Conservation (phyloP, 2,329 filamentous ascomycete genomes). For the Arachnomyces sp. region DNA sequence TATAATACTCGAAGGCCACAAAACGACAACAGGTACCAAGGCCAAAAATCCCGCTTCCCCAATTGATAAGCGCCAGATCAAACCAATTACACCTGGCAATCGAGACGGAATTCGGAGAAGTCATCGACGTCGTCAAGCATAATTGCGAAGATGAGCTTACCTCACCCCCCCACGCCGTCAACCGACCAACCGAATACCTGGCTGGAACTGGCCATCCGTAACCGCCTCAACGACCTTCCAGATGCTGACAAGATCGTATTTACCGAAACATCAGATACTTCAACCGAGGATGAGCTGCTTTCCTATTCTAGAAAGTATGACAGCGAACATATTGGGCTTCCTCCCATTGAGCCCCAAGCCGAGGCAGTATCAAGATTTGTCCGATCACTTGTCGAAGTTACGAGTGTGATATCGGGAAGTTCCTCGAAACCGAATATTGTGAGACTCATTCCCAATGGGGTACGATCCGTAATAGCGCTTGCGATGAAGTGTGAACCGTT, state of each 20-base stretch:
- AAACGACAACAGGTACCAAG: no score
- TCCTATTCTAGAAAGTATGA: background rate
- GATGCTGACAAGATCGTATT: background rate
- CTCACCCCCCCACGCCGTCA: no score
- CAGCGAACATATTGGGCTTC: background rate
- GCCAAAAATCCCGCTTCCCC: no score
- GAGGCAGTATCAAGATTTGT: background rate
- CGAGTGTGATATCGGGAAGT: background rate
- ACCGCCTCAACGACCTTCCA: background rate
- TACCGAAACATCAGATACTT: background rate
- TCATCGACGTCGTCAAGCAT: no score
- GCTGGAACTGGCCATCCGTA: slow-evolving; percentile 1
- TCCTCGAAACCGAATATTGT: background rate
- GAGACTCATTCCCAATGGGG: background rate
- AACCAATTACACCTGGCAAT: no score
- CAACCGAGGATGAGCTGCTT: background rate
- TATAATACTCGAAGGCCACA: no score
- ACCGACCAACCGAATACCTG: background rate
- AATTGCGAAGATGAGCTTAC: no score
- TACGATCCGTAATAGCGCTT: slow-evolving; percentile 1
- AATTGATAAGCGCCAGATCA: no score
- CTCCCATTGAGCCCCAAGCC: background rate
- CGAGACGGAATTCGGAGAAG: no score
- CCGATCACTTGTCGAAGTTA: background rate
- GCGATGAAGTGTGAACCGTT: background rate